Evolutionary conservation across 2,329 filamentous ascomycete species (phyloP).

Genomic region (Apiospora koreana): DNA sequence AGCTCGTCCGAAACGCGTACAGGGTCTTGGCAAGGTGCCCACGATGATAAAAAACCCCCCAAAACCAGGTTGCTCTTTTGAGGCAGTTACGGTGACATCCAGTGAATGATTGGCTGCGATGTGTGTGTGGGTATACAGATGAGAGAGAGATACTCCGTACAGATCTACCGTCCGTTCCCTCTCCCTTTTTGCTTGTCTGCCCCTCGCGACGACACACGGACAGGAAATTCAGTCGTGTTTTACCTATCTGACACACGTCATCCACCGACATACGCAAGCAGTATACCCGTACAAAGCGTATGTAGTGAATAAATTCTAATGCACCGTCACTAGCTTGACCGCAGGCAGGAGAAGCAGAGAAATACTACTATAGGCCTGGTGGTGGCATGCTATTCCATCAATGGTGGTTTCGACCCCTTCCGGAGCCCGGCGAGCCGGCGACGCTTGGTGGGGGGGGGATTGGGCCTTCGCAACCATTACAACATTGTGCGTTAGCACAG

Average conservation of each 20-base stretch:
- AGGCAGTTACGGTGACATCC: neutral
- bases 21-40: neutral
- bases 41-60: neutral
- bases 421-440: neutral
- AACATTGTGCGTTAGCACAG: neutral
- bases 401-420: neutral
- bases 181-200: neutral
- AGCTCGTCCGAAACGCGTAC: neutral
- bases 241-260: conserved; percentile 8
- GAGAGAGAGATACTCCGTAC: neutral
- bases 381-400: neutral
- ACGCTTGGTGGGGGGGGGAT: neutral
- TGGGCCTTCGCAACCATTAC: neutral
- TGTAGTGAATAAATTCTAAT: neutral
- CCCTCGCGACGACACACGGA: neutral
- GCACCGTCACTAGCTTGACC: neutral
- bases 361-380: neutral
- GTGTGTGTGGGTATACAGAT: neutral
- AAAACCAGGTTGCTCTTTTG: neutral
- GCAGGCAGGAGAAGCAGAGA: neutral
- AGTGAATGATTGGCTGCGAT: neutral
- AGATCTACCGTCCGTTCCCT: neutral
- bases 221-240: neutral
- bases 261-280: neutral
- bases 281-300: neutral